Conservation (phyloP, 129 eudicot species). For the Centaurea solstitialis region DNA sequence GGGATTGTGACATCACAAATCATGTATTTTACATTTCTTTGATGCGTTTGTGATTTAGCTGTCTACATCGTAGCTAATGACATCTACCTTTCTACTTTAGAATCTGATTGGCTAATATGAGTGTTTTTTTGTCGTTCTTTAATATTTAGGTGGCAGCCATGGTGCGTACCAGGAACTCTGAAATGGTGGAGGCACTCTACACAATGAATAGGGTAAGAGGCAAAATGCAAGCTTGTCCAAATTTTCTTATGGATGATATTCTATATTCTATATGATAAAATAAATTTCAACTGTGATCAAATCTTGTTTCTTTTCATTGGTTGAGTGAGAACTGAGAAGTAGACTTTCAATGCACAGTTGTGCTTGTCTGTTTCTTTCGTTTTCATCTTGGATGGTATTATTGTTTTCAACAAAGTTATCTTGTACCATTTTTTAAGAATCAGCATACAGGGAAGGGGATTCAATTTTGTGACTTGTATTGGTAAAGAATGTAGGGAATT, state of each 20-base stretch:
- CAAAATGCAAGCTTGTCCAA: constrained; percentile 10
- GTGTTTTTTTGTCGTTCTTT: constrained; percentile 1
- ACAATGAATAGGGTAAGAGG: constrained; percentile 61
- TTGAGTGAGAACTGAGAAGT: neutral
- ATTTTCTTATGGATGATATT: neutral
- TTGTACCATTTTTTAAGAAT: neutral
- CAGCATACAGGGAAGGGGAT: neutral
- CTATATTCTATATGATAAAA: neutral
- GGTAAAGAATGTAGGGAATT: neutral
- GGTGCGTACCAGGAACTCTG: constrained; percentile 50
- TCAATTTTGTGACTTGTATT: neutral
- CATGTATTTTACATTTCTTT: neutral
- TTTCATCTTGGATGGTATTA: neutral
- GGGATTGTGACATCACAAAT: neutral
- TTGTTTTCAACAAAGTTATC: neutral
- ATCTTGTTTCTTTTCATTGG: neutral
- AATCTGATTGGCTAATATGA: constrained; percentile 15
- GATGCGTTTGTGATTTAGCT: neutral
- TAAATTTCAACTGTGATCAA: neutral
- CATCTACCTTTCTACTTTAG: neutral
- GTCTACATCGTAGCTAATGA: neutral
- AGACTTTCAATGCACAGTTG: neutral
- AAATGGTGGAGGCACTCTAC: constrained; percentile 81
- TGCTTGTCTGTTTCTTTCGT: neutral
- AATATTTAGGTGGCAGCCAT: constrained; percentile 53